Evolutionary conservation across 192 early-diverging fungal genomes (phyloP), one percentile per base, ranked within the genome.

Genomic region (Anaeromyces robustus): DNA sequence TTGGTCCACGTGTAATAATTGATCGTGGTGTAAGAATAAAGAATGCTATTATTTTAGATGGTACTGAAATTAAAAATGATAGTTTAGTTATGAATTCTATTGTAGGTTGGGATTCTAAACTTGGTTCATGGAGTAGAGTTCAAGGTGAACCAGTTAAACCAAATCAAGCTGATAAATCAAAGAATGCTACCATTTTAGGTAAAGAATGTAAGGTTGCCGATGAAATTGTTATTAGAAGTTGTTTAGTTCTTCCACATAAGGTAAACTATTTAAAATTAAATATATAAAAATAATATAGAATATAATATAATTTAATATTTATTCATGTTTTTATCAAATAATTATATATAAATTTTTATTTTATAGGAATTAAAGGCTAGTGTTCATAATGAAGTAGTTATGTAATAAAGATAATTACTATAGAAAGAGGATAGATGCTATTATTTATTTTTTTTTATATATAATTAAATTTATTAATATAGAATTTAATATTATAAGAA

Each of bases 221-320:
- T 84, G 97, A 99, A 87, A 90, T 91, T 80, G 92, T 96, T 34
- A 94, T 99, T 82, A 90, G 97, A 83, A 97, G 98, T 89, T 98
- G 96, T 81, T 96, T 98, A 80, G 96, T 99, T 31, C 84, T 99
- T 82, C 97, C 97, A 30, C 94, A 98, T 89, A 99, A 99, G 92
- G 97, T 68, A 68, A 68, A 52, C 18, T 52, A 52, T 22, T 2
- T 16, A 52, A 14, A 52, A 4, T 22, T 16, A 52, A 22, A 22
- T 17, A 16, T 41, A 16, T 41, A 41, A 16, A 41, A 16, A 16
- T 16, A 16, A 1, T 16, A 16, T 16, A 12, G 14, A 41, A 12
- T 12, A 16, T 16, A 41, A 41, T 22, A 52, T 52, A 22, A 16
- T 22, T 68, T 4, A n/a, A 68, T n/a, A 68, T 22, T 4, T 68